Percentiles rank a stretch among this genome's conserved stretches.
Evolutionary conservation across 352 stramenopile species (phyloP).

Genomic region (Stephanocyclus meneghinianus): DNA sequence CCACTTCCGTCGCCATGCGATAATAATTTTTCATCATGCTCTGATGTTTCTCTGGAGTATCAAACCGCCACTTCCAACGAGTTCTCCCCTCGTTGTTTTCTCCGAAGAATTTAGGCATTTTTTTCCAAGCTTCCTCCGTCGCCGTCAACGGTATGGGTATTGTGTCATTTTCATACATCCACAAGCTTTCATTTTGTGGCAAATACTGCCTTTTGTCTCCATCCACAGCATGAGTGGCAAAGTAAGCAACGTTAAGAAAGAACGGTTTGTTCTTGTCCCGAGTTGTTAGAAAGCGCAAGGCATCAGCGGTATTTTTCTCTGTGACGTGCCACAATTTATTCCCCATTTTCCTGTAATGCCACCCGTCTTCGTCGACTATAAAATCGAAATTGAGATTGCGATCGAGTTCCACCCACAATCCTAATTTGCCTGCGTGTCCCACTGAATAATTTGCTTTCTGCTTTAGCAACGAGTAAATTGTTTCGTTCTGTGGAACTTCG

Average conservation of each 20-base stretch:
- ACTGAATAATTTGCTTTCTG: constrained; percentile 46
- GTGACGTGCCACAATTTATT: constrained; percentile 45
- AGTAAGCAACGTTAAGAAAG: constrained; percentile 58
- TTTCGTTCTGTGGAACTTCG: constrained; percentile 54
- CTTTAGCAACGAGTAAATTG: constrained; percentile 51
- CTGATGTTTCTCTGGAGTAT: constrained; percentile 58
- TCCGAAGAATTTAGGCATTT: constrained; percentile 64
- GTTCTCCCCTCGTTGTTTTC: constrained; percentile 56
- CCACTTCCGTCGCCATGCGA: constrained; percentile 65
- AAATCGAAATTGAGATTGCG: constrained; percentile 43
- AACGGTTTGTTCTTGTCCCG: constrained; percentile 46
- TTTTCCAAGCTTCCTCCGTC: constrained; percentile 54
- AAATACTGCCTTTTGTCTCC: constrained; percentile 50
- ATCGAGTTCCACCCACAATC: constrained; percentile 45
- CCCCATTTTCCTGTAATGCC: constrained; percentile 43
- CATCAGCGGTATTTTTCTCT: constrained; percentile 56
- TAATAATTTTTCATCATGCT: constrained; percentile 76
- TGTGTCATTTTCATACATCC: constrained; percentile 56
- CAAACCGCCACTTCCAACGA: constrained; percentile 60
- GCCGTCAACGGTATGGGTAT: constrained; percentile 54
- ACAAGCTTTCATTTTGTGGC: constrained; percentile 57
- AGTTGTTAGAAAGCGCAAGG: constrained; percentile 39
- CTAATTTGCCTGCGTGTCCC: constrained; percentile 51
- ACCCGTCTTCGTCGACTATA: constrained; percentile 52
- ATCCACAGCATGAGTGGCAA: constrained; percentile 65